Conservation (phyloP, 1,284 basidiomycete species). For the Puccinia brachypodii region DNA sequence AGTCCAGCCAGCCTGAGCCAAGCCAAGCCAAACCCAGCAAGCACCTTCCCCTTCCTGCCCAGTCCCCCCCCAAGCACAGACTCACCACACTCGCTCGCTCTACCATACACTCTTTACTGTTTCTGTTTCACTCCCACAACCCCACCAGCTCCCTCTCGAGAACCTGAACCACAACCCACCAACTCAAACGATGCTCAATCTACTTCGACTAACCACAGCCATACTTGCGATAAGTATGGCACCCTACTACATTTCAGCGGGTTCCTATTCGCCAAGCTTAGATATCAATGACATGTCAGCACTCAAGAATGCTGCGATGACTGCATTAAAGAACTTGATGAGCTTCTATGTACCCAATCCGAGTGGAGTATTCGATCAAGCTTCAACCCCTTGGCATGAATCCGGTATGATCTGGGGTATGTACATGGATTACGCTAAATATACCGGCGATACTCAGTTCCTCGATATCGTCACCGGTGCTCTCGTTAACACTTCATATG, state of each 20-base stretch:
- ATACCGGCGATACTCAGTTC: constrained; percentile 43
- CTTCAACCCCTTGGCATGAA: constrained; percentile 45
- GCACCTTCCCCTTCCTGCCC: too few relatives aligned
- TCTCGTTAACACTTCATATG: constrained; percentile 43
- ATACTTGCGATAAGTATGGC: background rate
- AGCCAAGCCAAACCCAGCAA: too few relatives aligned
- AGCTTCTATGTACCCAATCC: constrained; percentile 19
- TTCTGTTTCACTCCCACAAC: too few relatives aligned
- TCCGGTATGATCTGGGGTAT: constrained; percentile 44
- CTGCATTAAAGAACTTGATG: constrained; percentile 38
- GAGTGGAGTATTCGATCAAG: constrained; percentile 27
- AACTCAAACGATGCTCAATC: background rate
- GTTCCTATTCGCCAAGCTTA: constrained; percentile 27
- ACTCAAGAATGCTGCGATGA: constrained; percentile 11
- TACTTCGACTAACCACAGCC: background rate
- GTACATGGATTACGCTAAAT: constrained; percentile 47
- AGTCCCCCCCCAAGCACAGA: too few relatives aligned
- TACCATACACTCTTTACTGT: too few relatives aligned
- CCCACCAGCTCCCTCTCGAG: too few relatives aligned
- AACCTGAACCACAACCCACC: too few relatives aligned
- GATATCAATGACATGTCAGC: constrained; percentile 21
- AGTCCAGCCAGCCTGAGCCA: too few relatives aligned
- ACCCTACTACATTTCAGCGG: background rate
- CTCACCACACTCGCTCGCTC: too few relatives aligned
- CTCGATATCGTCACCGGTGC: constrained; percentile 44